Evolutionary conservation across 768 basidiomycete species (phyloP).

Genomic region (Leccinum subtestaceum): DNA sequence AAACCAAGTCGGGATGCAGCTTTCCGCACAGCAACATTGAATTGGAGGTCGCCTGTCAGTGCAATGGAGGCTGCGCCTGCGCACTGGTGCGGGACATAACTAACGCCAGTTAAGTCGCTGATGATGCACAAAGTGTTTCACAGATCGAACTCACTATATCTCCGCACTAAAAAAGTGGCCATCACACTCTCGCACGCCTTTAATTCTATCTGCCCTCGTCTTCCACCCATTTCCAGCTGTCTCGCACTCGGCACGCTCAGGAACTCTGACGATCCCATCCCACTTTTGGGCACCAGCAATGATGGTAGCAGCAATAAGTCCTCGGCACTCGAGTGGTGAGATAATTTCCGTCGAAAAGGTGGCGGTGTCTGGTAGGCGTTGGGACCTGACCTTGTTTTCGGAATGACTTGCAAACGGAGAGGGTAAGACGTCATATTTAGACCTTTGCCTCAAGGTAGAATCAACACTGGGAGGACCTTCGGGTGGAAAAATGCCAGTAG

Average conservation of each 20-base stretch:
- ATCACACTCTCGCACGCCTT: constrained; percentile 21
- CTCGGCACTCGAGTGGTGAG: constrained; percentile 41
- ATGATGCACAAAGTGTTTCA: not conserved
- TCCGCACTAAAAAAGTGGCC: constrained; percentile 41
- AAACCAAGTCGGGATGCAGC: constrained; percentile 46
- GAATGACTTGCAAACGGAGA: constrained; percentile 14
- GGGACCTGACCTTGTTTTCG: constrained; percentile 9
- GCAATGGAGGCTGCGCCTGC: constrained; percentile 51
- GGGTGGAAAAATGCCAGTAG: constrained; percentile 13
- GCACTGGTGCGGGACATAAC: constrained; percentile 22
- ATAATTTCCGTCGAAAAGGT: constrained; percentile 39
- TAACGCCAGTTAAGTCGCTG: constrained; percentile 3
- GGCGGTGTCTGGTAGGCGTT: constrained; percentile 10
- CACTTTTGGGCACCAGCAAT: constrained; percentile 37
- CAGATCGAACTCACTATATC: constrained; percentile 25
- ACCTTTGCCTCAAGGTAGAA: constrained; percentile 10
- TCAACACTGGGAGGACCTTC: constrained; percentile 14
- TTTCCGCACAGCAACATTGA: constrained; percentile 40
- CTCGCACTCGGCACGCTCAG: constrained; percentile 27
- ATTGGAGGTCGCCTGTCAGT: constrained; percentile 55
- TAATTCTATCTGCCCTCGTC: constrained; percentile 22
- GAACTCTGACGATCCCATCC: constrained; percentile 53
- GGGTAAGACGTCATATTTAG: constrained; percentile 13
- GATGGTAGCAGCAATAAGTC: constrained; percentile 42
- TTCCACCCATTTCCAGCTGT: constrained; percentile 27